Evolutionary conservation across 176 grass and related monocot genomes (phyloP).

Genomic region (Eragrostis curvula): DNA sequence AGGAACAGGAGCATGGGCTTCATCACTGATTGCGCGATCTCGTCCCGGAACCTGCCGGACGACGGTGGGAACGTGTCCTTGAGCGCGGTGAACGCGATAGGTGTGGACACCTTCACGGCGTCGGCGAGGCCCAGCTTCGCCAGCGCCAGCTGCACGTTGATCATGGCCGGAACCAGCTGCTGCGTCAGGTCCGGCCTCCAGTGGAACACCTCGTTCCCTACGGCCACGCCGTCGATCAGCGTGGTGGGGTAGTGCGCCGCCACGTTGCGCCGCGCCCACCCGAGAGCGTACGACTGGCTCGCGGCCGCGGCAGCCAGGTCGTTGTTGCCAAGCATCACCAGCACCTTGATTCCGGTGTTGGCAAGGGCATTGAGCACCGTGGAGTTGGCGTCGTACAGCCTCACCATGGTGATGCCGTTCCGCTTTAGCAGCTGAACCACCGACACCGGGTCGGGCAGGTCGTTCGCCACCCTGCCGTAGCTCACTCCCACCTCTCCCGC

Average conservation of each 20-base stretch:
- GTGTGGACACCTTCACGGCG: conserved; percentile 66
- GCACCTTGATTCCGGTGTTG: conserved; percentile 54
- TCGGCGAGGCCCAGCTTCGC: conserved; percentile 44
- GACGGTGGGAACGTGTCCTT: conserved; percentile 60
- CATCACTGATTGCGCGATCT: conserved; percentile 63
- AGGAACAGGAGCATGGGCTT: conserved; percentile 69
- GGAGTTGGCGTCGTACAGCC: conserved; percentile 59
- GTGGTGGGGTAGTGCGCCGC: conserved; percentile 55
- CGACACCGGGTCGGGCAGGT: conserved; percentile 53
- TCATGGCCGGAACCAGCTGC: conserved; percentile 52
- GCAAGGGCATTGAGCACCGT: conserved; percentile 49
- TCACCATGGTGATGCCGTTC: conserved; percentile 53
- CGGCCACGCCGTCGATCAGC: conserved; percentile 53
- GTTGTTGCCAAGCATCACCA: conserved; percentile 67
- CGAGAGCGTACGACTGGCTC: conserved; percentile 33
- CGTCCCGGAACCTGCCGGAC: conserved; percentile 39
- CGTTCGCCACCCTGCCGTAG: conserved; percentile 70
- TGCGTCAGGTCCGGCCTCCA: conserved; percentile 7
- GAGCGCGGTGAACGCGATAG: conserved; percentile 48
- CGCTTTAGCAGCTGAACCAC: conserved; percentile 64
- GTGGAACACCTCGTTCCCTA: conserved; percentile 81
- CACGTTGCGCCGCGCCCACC: conserved; percentile 51
- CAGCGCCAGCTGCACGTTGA: conserved; percentile 52
- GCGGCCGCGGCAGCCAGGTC: conserved; percentile 40
- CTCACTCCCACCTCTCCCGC: conserved; percentile 62